These are phyloP conservation scores for Calonectria crousiana DNA, from an alignment of 2,329 filamentous ascomycete species.

Conservation along the genomic window DNA sequence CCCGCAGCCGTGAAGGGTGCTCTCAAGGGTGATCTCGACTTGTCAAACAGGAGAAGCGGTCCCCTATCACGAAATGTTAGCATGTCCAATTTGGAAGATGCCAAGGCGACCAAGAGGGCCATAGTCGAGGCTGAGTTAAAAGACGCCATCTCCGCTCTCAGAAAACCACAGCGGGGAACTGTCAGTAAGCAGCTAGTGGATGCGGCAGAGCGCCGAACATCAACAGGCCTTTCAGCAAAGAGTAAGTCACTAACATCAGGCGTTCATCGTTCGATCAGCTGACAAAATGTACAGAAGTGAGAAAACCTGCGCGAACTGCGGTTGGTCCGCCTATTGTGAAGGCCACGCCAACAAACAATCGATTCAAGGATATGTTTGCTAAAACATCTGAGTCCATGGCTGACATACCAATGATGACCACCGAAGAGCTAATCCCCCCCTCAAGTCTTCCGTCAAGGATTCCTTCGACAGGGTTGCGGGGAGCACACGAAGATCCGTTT, in stretches of 20 bases:
- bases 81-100: slow-evolving; percentile 64
- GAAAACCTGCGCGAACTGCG: slow-evolving; percentile 60
- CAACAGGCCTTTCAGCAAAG: slow-evolving; percentile 56
- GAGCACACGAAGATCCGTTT: slow-evolving; percentile 47
- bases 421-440: slow-evolving; percentile 50
- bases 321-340: slow-evolving; percentile 62
- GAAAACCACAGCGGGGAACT: slow-evolving; percentile 80
- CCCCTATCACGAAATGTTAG: slow-evolving; percentile 57
- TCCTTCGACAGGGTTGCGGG: slow-evolving; percentile 56
- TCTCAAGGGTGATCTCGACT: slow-evolving; percentile 55
- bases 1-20: slow-evolving; percentile 62
- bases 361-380: slow-evolving; percentile 65
- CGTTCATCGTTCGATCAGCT: slow-evolving; percentile 36
- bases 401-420: slow-evolving; percentile 37
- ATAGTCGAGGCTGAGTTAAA: slow-evolving; percentile 77
- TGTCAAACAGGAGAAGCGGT: slow-evolving; percentile 55
- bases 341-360: slow-evolving; percentile 67
- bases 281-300: slow-evolving; percentile 58
- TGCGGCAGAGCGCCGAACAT: slow-evolving; percentile 72
- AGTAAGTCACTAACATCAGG: slow-evolving; percentile 56
- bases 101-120: slow-evolving; percentile 74
- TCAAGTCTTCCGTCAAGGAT: slow-evolving; percentile 54
- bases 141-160: slow-evolving; percentile 79
- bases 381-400: slow-evolving; percentile 41
- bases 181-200: slow-evolving; percentile 77